These are phyloP conservation scores for Aquilaria malaccensis DNA, from an alignment of 345 rosid species.

Conservation along the genomic window DNA sequence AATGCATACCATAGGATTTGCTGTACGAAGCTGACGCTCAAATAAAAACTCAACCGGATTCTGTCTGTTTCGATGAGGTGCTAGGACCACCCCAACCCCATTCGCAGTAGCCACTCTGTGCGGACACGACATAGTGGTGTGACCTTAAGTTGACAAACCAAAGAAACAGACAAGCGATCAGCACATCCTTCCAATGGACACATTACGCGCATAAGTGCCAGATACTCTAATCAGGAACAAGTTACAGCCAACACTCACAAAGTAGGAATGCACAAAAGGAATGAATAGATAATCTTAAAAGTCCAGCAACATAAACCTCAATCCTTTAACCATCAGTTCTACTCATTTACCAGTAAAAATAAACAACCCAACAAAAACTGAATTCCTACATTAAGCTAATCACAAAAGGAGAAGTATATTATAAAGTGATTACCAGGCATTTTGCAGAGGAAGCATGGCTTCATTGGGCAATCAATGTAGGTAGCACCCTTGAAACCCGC, in stretches of 20 bases:
- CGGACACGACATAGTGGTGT: slow-evolving; percentile 84
- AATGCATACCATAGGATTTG: slow-evolving; percentile 37
- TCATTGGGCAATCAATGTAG: slow-evolving; percentile 91
- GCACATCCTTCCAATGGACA: too few species aligned
- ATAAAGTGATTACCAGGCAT: slow-evolving; percentile 55
- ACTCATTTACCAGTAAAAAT: too few species aligned
- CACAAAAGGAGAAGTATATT: too few species aligned
- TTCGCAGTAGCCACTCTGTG: slow-evolving; percentile 61
- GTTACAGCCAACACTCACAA: too few species aligned
- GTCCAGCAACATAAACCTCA: too few species aligned
- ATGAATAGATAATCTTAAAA: too few species aligned
- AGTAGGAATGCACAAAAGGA: too few species aligned
- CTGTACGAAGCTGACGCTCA: slow-evolving; percentile 63
- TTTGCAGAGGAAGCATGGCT: slow-evolving; percentile 95
- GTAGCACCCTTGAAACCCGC: slow-evolving; percentile 97
- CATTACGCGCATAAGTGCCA: background rate
- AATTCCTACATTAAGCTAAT: too few species aligned
- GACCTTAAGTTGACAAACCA: slow-evolving; percentile 44
- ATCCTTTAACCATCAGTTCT: too few species aligned
- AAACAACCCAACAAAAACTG: too few species aligned
- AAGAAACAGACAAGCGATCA: background rate
- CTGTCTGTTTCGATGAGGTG: slow-evolving; percentile 42
- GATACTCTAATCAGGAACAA: background rate
- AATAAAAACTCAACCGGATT: slow-evolving; percentile 65
- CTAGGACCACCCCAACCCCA: slow-evolving; percentile 54